Evolutionary conservation across 2,329 filamentous ascomycete genomes (phyloP), one percentile per base, ranked within the genome.

Genomic region (Grosmannia huntii): DNA sequence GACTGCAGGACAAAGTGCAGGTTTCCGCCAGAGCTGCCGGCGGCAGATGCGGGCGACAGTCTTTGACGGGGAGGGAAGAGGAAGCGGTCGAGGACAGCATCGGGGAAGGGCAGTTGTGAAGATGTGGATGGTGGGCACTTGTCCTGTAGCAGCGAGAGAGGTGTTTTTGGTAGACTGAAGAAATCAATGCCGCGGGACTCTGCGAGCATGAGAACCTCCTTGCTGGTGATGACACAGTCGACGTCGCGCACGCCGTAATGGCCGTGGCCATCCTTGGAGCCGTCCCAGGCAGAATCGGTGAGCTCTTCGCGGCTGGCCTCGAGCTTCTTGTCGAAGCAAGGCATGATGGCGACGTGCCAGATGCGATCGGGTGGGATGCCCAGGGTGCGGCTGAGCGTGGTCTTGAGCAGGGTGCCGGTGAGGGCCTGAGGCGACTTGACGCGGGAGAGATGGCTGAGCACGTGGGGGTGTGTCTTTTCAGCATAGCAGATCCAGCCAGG

Each of bases 401-500:
- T 92, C 72, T 99, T 99, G 58, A 99, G 70, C 49, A 97, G 78
- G 0, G 90, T 96, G 14, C 94, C 94, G 63, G 89, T 87, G 56
- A 99, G 73, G 28, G 94, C 92, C 71, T 99, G 94, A 16, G 94
- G 92, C 5, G 91, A 96, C 70, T 97, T 99, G 62, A 97, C 79
- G 55, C 83, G 83, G 59, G 91, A 96, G 57, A 99, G 78, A 70
- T 99, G 90, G 31, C 90, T 90, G 55, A 99, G 79, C 58, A 97
- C 84, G 67, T 96, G 86, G 1, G 94, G 90, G 67, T 99, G 94
- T 58, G 92, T 97, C 74, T 99, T 97, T 71, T 99, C 94, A 28
- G 92, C 92, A 68, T 99, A 99, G 73, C 94, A 99, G 58, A 99
- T 92, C 91, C 95, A 99, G 9, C 94, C 94, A 0, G 94, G 94